These are phyloP conservation scores for Hirsutella rhossiliensis DNA, from an alignment of 2,329 filamentous ascomycete species.

Conservation along the genomic window DNA sequence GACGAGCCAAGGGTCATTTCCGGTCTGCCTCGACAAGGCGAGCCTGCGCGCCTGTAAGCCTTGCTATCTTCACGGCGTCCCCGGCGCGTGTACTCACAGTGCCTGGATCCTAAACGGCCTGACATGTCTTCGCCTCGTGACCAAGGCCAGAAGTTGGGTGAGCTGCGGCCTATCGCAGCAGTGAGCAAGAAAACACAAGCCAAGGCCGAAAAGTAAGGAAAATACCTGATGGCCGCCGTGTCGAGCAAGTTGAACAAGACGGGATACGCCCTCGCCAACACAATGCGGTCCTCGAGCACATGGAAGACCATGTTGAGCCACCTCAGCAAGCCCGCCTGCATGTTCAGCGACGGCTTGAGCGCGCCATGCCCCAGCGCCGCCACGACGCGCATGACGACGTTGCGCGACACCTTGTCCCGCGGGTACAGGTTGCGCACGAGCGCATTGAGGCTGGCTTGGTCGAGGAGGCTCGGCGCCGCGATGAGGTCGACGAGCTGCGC, in stretches of 20 bases:
- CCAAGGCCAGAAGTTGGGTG: slow-evolving; percentile 66
- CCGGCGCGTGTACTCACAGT: slow-evolving; percentile 33
- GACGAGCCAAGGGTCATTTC: slow-evolving; percentile 62
- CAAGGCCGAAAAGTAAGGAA: not conserved
- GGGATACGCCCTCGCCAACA: slow-evolving; percentile 59
- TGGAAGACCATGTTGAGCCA: slow-evolving; percentile 74
- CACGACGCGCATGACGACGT: slow-evolving; percentile 52
- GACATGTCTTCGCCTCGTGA: slow-evolving; percentile 73
- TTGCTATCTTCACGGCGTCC: too few species aligned
- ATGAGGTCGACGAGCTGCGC: slow-evolving; percentile 53
- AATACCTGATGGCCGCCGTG: slow-evolving; percentile 60
- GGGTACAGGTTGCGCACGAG: slow-evolving; percentile 70
- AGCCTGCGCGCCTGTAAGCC: slow-evolving; percentile 28
- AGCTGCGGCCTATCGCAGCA: slow-evolving; percentile 35
- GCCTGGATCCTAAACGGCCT: slow-evolving; percentile 72
- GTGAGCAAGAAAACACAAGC: not conserved
- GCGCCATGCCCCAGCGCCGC: slow-evolving; percentile 67
- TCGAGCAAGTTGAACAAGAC: slow-evolving; percentile 74
- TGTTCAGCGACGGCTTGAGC: slow-evolving; percentile 57
- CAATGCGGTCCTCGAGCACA: slow-evolving; percentile 47
- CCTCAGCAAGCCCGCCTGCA: slow-evolving; percentile 60
- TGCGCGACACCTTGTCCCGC: slow-evolving; percentile 45
- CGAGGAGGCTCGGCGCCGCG: slow-evolving; percentile 54
- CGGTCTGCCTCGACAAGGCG: slow-evolving; percentile 44
- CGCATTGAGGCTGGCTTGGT: slow-evolving; percentile 60